Evolutionary conservation across 1,284 basidiomycete genomes (phyloP).

Genomic region (Ganoderma boninense): DNA sequence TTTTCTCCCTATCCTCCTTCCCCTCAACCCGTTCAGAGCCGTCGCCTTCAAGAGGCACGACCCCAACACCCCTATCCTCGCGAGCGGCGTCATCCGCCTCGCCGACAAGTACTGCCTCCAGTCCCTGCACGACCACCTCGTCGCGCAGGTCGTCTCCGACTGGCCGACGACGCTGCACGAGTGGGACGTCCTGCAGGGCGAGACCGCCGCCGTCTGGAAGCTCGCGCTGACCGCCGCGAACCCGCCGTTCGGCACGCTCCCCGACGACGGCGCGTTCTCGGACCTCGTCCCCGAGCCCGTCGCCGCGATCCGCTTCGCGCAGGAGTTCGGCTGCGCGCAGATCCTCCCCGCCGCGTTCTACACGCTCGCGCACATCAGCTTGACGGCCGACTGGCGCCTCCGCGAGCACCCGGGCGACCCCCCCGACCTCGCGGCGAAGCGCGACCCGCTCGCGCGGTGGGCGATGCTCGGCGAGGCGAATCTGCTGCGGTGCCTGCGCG

Average conservation of each 20-base stretch:
- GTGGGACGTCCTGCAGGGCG: constrained; percentile 55
- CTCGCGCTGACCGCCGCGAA: background rate
- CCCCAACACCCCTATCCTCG: constrained; percentile 32
- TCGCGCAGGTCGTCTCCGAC: constrained; percentile 61
- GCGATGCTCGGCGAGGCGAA: constrained; percentile 18
- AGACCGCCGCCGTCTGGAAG: constrained; percentile 17
- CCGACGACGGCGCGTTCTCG: background rate
- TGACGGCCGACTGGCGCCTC: constrained; percentile 21
- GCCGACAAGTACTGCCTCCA: constrained; percentile 74
- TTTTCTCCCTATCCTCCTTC: background rate
- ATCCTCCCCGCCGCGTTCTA: constrained; percentile 73
- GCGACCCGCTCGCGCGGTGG: constrained; percentile 25
- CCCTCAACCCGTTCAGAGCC: background rate
- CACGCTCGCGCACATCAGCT: constrained; percentile 49
- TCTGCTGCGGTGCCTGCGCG: constrained; percentile 25
- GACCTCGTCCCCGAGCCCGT: constrained; percentile 32
- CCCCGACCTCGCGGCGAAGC: background rate
- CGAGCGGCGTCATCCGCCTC: constrained; percentile 65
- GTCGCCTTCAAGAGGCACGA: constrained; percentile 26
- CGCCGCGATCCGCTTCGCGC: constrained; percentile 71
- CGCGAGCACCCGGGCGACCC: background rate
- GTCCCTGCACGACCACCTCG: constrained; percentile 59
- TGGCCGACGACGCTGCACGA: constrained; percentile 68
- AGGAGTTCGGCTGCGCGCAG: constrained; percentile 59
- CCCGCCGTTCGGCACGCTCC: background rate